A percentile compares a stretch with the other conserved stretches of the same genome.
Evolutionary conservation across 768 basidiomycete genomes (phyloP).

Genomic region (Hygrophorus pudorinus): DNA sequence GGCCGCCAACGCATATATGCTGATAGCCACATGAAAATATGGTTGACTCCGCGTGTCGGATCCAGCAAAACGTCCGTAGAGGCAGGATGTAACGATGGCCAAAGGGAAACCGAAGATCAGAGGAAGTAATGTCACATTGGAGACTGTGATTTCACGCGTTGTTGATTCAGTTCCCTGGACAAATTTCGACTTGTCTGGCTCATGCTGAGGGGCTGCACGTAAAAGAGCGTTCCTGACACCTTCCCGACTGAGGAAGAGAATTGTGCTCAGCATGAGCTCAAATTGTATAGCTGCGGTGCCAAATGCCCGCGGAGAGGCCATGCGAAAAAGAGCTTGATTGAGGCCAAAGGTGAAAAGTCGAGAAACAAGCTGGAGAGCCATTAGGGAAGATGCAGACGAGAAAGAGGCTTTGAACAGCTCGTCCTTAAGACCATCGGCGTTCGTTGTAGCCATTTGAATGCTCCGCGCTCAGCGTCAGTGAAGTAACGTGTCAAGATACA

Average conservation of each 20-base stretch:
- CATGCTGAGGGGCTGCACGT: conserved; percentile 30
- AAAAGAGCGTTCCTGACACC: conserved; percentile 83
- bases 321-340: conserved; percentile 79
- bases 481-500: too few species aligned
- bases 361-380: conserved; percentile 80
- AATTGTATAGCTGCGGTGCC: conserved; percentile 92
- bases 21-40: conserved; percentile 51
- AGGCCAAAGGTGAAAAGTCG: conserved; percentile 79
- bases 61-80: conserved; percentile 50
- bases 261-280: conserved; percentile 82
- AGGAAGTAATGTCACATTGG: conserved; percentile 55
- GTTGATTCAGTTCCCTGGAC: conserved; percentile 5
- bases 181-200: not conserved
- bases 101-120: conserved; percentile 59
- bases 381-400: conserved; percentile 51
- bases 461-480: too few species aligned
- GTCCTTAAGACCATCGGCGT: not conserved
- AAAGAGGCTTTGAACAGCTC: conserved; percentile 22
- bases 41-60: conserved; percentile 49
- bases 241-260: conserved; percentile 89
- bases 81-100: conserved; percentile 35
- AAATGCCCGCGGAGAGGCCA: conserved; percentile 77
- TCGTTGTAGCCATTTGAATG: too few species aligned
- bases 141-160: conserved; percentile 13
- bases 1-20: conserved; percentile 65